A percentile compares a stretch with the other conserved stretches of the same genome.
Conservation (phyloP, 495 filamentous ascomycete species). For the Tuber calosporum region DNA sequence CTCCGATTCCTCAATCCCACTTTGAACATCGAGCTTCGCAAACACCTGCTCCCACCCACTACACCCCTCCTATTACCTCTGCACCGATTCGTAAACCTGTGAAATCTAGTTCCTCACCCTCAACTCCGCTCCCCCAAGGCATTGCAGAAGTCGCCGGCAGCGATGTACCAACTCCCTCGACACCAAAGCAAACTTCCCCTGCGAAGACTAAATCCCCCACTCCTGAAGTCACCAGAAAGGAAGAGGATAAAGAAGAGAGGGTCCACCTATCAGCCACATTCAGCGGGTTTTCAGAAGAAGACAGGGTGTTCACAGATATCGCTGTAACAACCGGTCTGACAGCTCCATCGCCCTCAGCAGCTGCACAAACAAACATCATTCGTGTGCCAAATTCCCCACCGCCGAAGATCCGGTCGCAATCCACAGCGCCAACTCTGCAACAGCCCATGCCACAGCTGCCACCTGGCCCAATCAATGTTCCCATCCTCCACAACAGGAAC, state of each 20-base stretch:
- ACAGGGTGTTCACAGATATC: constrained; percentile 39
- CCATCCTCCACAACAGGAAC: constrained; percentile 12
- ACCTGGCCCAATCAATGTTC: constrained; percentile 23
- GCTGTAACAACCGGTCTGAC: constrained; percentile 13
- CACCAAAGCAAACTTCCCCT: neutral
- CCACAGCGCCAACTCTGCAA: constrained; percentile 12
- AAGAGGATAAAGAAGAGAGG: constrained; percentile 11
- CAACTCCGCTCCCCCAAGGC: constrained; percentile 23
- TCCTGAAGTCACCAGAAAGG: constrained; percentile 8
- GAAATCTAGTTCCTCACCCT: constrained; percentile 11
- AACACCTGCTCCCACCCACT: constrained; percentile 7
- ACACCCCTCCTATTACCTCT: constrained; percentile 10
- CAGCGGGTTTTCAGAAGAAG: constrained; percentile 36
- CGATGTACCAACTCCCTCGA: constrained; percentile 15
- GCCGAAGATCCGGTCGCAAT: constrained; percentile 15
- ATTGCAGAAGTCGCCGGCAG: constrained; percentile 30
- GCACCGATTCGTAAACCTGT: constrained; percentile 11
- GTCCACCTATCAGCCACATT: constrained; percentile 41
- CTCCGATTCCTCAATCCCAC: neutral
- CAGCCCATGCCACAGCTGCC: constrained; percentile 29
- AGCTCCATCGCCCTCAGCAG: constrained; percentile 8
- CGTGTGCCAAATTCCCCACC: constrained; percentile 20
- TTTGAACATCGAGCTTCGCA: neutral
- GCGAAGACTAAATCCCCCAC: constrained; percentile 19
- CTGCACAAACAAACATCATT: constrained; percentile 10